These are phyloP conservation scores for Malassezia globosa DNA, from an alignment of 1,284 basidiomycete species.

Conservation along the genomic window DNA sequence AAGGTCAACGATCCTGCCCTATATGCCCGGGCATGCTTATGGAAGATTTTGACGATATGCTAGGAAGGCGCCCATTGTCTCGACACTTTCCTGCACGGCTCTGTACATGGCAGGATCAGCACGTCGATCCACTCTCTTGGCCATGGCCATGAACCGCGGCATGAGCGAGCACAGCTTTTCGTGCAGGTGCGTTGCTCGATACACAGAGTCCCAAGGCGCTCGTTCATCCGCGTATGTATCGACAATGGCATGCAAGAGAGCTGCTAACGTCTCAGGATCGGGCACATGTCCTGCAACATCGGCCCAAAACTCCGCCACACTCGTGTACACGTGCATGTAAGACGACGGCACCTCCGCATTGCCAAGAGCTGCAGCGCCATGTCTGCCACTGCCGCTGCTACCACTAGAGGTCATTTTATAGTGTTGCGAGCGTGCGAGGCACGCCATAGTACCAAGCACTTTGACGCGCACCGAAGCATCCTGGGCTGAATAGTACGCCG, in stretches of 20 bases:
- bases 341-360: neutral
- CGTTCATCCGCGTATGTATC: constrained; percentile 91
- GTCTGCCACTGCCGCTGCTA: too few relatives aligned
- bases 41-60: constrained; percentile 9
- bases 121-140: constrained; percentile 7
- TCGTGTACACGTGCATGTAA: constrained; percentile 2
- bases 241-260: constrained; percentile 72
- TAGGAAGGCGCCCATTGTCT: constrained; percentile 17
- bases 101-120: constrained; percentile 1
- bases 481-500: constrained; percentile 22
- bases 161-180: constrained; percentile 53
- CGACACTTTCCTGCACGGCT: constrained; percentile 34
- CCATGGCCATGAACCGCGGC: constrained; percentile 53
- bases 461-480: constrained; percentile 31
- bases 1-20: neutral
- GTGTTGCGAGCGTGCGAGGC: constrained; percentile 27
- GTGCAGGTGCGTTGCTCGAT: constrained; percentile 57
- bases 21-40: constrained; percentile 53
- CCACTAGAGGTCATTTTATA: too few relatives aligned
- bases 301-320: constrained; percentile 9
- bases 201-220: constrained; percentile 65
- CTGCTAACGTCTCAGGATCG: constrained; percentile 63
- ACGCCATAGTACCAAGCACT: constrained; percentile 25
- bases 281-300: neutral
- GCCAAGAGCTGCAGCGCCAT: neutral